phyloP scores from a whole-genome alignment of 768 basidiomycete genomes.

The Rhizopogon rudus region DNA sequence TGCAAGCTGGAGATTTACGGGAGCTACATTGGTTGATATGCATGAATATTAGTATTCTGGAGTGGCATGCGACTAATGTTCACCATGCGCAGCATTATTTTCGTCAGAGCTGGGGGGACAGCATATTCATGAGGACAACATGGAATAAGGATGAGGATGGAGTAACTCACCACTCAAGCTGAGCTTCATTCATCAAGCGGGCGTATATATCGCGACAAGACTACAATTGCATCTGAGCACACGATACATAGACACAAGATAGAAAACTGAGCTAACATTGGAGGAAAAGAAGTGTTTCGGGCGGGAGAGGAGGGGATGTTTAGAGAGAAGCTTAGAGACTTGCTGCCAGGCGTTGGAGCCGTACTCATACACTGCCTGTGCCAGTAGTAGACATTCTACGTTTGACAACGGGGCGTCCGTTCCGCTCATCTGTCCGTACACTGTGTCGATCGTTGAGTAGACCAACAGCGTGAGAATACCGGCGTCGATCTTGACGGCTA shows the following conservation, averaged over 20 bases:
- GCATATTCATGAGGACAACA: not conserved
- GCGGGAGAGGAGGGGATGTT: constrained; percentile 64
- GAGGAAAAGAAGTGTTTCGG: constrained; percentile 65
- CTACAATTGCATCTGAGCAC: constrained; percentile 31
- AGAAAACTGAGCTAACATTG: constrained; percentile 40
- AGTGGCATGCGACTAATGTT: constrained; percentile 9
- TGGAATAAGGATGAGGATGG: not conserved
- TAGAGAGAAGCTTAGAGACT: constrained; percentile 60
- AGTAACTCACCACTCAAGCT: constrained; percentile 51
- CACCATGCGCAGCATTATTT: constrained; percentile 51
- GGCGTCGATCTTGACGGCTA: constrained; percentile 11
- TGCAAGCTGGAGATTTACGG: constrained; percentile 63
- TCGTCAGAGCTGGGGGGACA: constrained; percentile 38
- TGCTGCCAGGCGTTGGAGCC: constrained; percentile 66
- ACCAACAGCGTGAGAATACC: constrained; percentile 25
- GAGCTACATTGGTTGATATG: constrained; percentile 37
- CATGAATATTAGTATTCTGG: not conserved
- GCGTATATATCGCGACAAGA: constrained; percentile 66
- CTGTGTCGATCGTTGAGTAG: constrained; percentile 14
- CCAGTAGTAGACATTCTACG: constrained; percentile 73
- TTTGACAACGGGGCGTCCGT: constrained; percentile 20
- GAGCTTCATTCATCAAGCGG: constrained; percentile 63
- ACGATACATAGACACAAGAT: constrained; percentile 4
- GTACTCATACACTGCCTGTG: constrained; percentile 83
- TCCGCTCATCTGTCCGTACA: constrained; percentile 2